Evolutionary conservation across 2,329 filamentous ascomycete species (phyloP), one percentile per base, ranked within the genome.

Genomic region (Hypoxylon sp.): DNA sequence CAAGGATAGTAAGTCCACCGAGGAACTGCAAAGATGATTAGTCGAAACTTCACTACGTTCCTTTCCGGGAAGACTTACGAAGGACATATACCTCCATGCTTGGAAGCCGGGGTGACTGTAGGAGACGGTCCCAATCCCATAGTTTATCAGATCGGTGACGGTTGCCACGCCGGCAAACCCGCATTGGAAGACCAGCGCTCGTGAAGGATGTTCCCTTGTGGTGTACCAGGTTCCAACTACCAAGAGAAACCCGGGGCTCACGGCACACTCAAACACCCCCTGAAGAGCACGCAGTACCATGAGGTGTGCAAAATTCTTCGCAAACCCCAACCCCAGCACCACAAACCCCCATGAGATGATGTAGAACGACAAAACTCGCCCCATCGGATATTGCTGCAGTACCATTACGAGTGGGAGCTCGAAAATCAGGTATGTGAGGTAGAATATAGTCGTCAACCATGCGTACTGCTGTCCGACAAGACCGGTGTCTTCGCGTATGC

Each of bases 51-150:
- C 11, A 11, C 37, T 17, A 5, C 2, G n/a, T 5, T 21, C 20
- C 12, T 3, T 7, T 4, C 13, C 4, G 5, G 6, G 11, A 13
- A 12, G 41, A 61, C 66, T 62, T n/a, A 68, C 64, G 45, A 70
- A 71, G 2, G 67, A 69, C 64, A 73, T 72, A 45, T 72, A 73
- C 8, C 71, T 60, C 71, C 70, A 73, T 0, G 71, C 60, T 48
- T 72, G 49, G 11, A 67, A 65, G 7, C 61, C 62, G 0, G 67
- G 62, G 7, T 55, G 42, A 4, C 54, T 43, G 23, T 65, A 57
- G 35, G 67, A 54, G 2, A 68, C 50, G 0, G 65, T 54, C 2
- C 71, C 70, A 37, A 73, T 73, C 3, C 64, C 70, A 41, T 73
- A 73, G 4, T 69, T 61, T 16, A 69, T 63, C 7, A 71, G 48